These are phyloP conservation scores for Triangularia setosa DNA, from an alignment of 2,329 filamentous ascomycete genomes.

Conservation along the genomic window DNA sequence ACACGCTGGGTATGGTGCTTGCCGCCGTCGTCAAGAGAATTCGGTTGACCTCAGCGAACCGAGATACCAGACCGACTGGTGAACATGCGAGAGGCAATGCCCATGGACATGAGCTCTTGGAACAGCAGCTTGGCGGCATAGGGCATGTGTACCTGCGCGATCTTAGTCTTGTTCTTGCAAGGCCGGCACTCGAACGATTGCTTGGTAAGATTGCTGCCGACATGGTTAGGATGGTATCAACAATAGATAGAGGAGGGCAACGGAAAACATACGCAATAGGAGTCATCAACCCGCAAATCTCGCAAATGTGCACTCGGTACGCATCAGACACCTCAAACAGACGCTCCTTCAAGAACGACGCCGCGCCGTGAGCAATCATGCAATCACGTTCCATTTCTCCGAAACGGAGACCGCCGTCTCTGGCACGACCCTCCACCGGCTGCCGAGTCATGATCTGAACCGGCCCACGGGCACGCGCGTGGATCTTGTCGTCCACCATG, in stretches of 20 bases:
- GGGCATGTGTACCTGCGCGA: constrained; percentile 95
- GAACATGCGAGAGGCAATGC: constrained; percentile 96
- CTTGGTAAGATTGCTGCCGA: constrained; percentile 78
- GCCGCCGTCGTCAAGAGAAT: not conserved
- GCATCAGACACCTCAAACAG: constrained; percentile 97
- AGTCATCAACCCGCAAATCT: constrained; percentile 98
- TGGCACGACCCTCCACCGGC: constrained; percentile 94
- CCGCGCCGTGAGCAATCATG: constrained; percentile 99
- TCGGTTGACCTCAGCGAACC: constrained; percentile 50
- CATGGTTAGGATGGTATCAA: constrained; percentile 31
- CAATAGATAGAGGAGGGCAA: not conserved
- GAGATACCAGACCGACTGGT: constrained; percentile 76
- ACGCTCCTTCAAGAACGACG: constrained; percentile 94
- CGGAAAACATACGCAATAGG: constrained; percentile 81
- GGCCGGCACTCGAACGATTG: constrained; percentile 94
- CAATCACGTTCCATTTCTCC: constrained; percentile 99
- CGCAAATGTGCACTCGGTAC: constrained; percentile 96
- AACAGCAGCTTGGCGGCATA: constrained; percentile 98
- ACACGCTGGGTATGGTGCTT: not conserved
- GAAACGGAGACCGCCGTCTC: constrained; percentile 97
- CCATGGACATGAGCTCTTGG: constrained; percentile 97
- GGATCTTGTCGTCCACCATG: constrained; percentile 99
- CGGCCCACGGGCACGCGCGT: constrained; percentile 93
- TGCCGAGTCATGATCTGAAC: constrained; percentile 97
- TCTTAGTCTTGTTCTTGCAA: constrained; percentile 98